Percentiles rank a stretch among this genome's conserved stretches.
Conservation (phyloP, 2,329 filamentous ascomycete genomes). For the Didymella exigua region DNA sequence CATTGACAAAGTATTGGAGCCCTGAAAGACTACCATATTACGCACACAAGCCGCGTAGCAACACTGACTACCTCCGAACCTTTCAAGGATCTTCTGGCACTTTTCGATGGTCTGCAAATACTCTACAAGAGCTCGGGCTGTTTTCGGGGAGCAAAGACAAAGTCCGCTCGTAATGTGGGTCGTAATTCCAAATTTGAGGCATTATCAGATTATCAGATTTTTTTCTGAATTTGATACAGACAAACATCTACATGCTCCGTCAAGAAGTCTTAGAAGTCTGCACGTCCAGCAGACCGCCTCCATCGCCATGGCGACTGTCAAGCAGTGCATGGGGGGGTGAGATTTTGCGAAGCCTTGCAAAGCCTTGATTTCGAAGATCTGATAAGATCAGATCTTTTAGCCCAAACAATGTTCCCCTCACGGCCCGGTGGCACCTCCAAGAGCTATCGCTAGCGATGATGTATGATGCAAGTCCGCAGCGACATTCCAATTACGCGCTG, state of each 20-base stretch:
- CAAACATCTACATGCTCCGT: not conserved
- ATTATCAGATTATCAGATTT: slow-evolving; percentile 17
- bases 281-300: too few species aligned
- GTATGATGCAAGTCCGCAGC: slow-evolving; percentile 18
- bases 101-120: too few species aligned
- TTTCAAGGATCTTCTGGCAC: too few species aligned
- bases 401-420: slow-evolving; percentile 23
- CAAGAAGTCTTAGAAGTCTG: not conserved
- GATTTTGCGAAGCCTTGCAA: too few species aligned
- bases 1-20: too few species aligned
- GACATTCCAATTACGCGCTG: slow-evolving; percentile 7
- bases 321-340: not conserved
- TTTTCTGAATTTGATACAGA: not conserved
- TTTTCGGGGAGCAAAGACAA: not conserved
- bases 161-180: slow-evolving; percentile 1
- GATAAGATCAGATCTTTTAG: slow-evolving; percentile 34
- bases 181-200: not conserved
- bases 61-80: not conserved
- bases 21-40: too few species aligned
- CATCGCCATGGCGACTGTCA: too few species aligned
- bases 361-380: too few species aligned
- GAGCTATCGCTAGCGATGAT: slow-evolving; percentile 24
- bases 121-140: too few species aligned
- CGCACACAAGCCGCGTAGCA: not conserved
- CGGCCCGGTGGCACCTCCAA: slow-evolving; percentile 20